Evolutionary conservation across 1,139 yeast species (phyloP).

Genomic region (Pneumocystis murina): DNA sequence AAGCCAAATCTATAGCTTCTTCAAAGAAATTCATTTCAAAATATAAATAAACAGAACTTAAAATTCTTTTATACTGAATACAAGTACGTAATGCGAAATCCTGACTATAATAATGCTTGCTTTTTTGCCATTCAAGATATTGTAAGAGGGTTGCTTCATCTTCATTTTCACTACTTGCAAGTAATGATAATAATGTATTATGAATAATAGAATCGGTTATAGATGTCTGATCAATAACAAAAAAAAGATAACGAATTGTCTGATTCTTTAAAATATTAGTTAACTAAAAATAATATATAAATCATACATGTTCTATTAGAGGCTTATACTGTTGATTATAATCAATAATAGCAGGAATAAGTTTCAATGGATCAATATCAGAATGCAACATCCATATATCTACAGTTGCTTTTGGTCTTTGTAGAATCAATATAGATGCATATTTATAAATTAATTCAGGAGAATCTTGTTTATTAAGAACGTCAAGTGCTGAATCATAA

Average conservation of each 20-base stretch:
- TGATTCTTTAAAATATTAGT: conserved; percentile 35
- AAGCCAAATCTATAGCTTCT: conserved; percentile 65
- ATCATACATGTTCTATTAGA: conserved; percentile 3
- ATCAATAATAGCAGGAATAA: conserved; percentile 62
- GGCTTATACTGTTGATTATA: conserved; percentile 30
- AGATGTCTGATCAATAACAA: conserved; percentile 41
- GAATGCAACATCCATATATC: conserved; percentile 60
- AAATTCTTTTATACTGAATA: conserved; percentile 40
- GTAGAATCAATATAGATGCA: conserved; percentile 52
- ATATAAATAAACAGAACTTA: conserved; percentile 57
- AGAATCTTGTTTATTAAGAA: conserved; percentile 36
- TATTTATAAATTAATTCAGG: conserved; percentile 44
- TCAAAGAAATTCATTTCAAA: conserved; percentile 55
- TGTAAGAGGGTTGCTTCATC: conserved; percentile 33
- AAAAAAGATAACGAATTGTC: conserved; percentile 49
- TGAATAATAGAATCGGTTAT: conserved; percentile 41
- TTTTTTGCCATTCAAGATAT: conserved; percentile 30
- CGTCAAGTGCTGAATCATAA: conserved; percentile 60
- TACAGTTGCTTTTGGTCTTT: conserved; percentile 54
- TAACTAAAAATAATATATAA: conserved; percentile 1
- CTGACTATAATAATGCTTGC: conserved; percentile 36
- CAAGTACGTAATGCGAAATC: conserved; percentile 68
- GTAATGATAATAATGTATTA: conserved; percentile 56
- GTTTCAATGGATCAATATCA: conserved; percentile 39
- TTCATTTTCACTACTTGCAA: conserved; percentile 41